Evolutionary conservation across 352 stramenopile genomes (phyloP), one percentile per base, ranked within the genome.

Genomic region (Pythium guiyangense): DNA sequence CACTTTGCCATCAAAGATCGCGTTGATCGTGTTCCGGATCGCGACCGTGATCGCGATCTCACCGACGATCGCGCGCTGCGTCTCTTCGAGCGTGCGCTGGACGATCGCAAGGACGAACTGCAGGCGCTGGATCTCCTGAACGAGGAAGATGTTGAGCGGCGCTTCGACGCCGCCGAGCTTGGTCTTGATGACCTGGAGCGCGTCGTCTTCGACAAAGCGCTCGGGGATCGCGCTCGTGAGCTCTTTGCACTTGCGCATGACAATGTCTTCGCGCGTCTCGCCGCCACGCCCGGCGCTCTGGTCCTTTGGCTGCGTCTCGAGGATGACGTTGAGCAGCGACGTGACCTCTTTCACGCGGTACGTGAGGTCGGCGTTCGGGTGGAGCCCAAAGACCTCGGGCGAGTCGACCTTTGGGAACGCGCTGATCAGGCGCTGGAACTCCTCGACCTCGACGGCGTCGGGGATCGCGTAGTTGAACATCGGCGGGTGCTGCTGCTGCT

Each of bases 341-440:
- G 68, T 74, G 0, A 88, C 79, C 67, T 93, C 79, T 52, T 92
- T 90, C n/a, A 90, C 78, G 1, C 79, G 75, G 50, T 86, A 92
- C 17, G 84, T 88, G 11, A 93, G 60, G 45, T 93, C 79, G 17
- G 84, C 84, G 49, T 93, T 93, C 40, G 77, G 79, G 37, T 93
- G 84, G 35, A 93, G 56, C 0, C 84, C 84, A 62, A 93, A 93
- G 14, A 93, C 81, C 49, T 93, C 84, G 0, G 84, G 81, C n/a
- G 78, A 89, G 50, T 93, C 83, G 0, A 87, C 72, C 11, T 71
- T 88, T 3, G 83, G 83, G 48, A 90, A 89, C 5, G 62, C 54
- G 15, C 69, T 54, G 40, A 91, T 77, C 22, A 86, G 72, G 10
- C 77, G 77, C 18, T 89, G 79, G 44, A 71, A 88, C 63, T 90